phyloP scores from a whole-genome alignment of 2,329 filamentous ascomycete species.

The Ilyonectria sp. region DNA sequence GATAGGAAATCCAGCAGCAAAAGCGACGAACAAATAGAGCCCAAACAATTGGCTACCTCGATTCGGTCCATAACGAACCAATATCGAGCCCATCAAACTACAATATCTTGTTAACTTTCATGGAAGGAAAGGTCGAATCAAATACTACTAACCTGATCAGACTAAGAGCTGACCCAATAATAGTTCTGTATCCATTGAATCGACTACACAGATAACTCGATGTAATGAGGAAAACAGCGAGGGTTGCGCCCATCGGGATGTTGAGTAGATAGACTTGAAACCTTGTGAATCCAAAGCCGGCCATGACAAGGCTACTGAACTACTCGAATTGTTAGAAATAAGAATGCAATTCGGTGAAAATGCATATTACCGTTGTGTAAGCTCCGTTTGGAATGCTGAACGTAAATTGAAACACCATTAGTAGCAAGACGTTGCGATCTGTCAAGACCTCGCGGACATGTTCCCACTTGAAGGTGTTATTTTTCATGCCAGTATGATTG shows the following conservation, averaged over 20 bases:
- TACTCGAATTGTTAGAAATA: constrained; percentile 11
- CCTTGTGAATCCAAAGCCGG: constrained; percentile 39
- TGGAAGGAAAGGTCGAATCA: background rate
- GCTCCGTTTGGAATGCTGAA: constrained; percentile 44
- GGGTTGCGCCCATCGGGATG: constrained; percentile 42
- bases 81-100: constrained; percentile 38
- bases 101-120: background rate
- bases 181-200: constrained; percentile 37
- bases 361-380: constrained; percentile 35
- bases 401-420: constrained; percentile 39
- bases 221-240: constrained; percentile 36
- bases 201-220: constrained; percentile 41
- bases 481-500: constrained; percentile 43
- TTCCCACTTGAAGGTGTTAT: constrained; percentile 40
- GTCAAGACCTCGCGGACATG: constrained; percentile 41
- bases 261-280: constrained; percentile 43
- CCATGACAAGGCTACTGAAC: constrained; percentile 46
- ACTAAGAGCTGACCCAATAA: constrained; percentile 36
- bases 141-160: constrained; percentile 34
- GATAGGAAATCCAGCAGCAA: constrained; percentile 42
- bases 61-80: constrained; percentile 39
- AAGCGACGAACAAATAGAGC: constrained; percentile 38
- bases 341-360: rapidly evolving
- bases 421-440: constrained; percentile 39
- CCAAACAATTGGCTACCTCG: constrained; percentile 38